Evolutionary conservation across 345 rosid genomes (phyloP).

Genomic region (Clausena lansium): DNA sequence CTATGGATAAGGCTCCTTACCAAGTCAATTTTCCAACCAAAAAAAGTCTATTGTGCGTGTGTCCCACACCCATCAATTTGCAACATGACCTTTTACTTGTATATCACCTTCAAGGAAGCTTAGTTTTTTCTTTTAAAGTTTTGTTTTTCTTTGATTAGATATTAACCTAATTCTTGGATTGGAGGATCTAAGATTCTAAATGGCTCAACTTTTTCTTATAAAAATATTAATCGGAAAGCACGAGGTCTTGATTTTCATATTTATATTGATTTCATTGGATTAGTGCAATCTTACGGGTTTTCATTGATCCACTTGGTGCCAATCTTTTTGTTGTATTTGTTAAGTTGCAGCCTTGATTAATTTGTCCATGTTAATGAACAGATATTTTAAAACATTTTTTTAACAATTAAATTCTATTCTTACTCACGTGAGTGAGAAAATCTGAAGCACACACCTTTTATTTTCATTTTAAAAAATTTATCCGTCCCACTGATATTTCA

Average conservation of each 20-base stretch:
- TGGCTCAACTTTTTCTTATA: neutral
- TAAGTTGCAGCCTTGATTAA: neutral
- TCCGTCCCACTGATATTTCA: too few species aligned
- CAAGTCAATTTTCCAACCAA: slow-evolving; percentile 7
- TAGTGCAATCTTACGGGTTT: neutral
- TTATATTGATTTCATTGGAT: neutral
- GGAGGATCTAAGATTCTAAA: neutral
- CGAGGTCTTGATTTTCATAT: neutral
- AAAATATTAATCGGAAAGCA: neutral
- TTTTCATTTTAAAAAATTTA: too few species aligned
- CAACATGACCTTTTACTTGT: neutral
- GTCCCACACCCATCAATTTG: slow-evolving; percentile 1
- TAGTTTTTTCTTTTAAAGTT: neutral
- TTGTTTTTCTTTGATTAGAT: neutral
- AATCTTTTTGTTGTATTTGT: neutral
- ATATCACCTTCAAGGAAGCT: slow-evolving; percentile 15
- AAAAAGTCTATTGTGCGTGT: neutral
- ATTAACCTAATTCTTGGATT: neutral
- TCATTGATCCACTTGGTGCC: neutral
- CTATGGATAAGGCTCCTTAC: neutral
- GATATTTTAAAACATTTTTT: too few species aligned
- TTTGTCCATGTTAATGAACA: neutral
- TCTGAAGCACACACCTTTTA: too few species aligned
- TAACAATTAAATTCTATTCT: too few species aligned
- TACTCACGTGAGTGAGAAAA: too few species aligned